Evolutionary conservation across 2,329 filamentous ascomycete species (phyloP).

Genomic region (Aspergillus unguis): DNA sequence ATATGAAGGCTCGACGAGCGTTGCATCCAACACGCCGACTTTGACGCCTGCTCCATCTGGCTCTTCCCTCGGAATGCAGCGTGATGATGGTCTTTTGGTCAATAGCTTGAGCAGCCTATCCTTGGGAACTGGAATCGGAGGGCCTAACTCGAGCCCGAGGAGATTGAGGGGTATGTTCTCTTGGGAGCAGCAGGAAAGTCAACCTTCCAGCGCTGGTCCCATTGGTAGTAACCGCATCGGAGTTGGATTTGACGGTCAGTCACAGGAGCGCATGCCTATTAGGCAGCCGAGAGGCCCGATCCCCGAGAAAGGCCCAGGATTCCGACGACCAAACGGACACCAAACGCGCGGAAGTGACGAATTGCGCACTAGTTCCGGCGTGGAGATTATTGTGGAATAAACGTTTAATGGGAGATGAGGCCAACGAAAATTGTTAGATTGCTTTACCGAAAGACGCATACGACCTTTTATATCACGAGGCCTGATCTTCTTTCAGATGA

Average conservation of each 20-base stretch:
- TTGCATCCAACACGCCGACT: slow-evolving; percentile 62
- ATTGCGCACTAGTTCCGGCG: slow-evolving; percentile 57
- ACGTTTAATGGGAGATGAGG: slow-evolving; percentile 33
- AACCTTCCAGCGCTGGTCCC: slow-evolving; percentile 49
- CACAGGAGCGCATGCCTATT: slow-evolving; percentile 54
- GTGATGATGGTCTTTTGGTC: slow-evolving; percentile 59
- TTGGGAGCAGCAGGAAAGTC: slow-evolving; percentile 55
- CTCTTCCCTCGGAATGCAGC: slow-evolving; percentile 46
- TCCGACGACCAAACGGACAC: slow-evolving; percentile 62
- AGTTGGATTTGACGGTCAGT: slow-evolving; percentile 55
- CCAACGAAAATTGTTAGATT: slow-evolving; percentile 36
- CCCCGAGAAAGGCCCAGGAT: slow-evolving; percentile 56
- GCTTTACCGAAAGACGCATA: slow-evolving; percentile 42
- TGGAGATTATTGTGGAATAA: slow-evolving; percentile 64
- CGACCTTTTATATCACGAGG: slow-evolving; percentile 41
- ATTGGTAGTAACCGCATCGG: slow-evolving; percentile 65
- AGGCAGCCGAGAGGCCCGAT: slow-evolving; percentile 61
- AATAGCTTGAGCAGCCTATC: slow-evolving; percentile 62
- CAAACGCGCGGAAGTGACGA: slow-evolving; percentile 62
- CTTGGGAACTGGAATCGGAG: slow-evolving; percentile 49
- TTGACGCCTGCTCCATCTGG: slow-evolving; percentile 59
- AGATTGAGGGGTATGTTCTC: slow-evolving; percentile 59
- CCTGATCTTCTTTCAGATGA: slow-evolving; percentile 37
- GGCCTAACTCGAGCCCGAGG: slow-evolving; percentile 53
- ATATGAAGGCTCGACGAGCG: slow-evolving; percentile 56